Base-by-base conservation (phyloP, 2,329 filamentous ascomycete species). In the Sporothrix euskadiensis region DNA sequence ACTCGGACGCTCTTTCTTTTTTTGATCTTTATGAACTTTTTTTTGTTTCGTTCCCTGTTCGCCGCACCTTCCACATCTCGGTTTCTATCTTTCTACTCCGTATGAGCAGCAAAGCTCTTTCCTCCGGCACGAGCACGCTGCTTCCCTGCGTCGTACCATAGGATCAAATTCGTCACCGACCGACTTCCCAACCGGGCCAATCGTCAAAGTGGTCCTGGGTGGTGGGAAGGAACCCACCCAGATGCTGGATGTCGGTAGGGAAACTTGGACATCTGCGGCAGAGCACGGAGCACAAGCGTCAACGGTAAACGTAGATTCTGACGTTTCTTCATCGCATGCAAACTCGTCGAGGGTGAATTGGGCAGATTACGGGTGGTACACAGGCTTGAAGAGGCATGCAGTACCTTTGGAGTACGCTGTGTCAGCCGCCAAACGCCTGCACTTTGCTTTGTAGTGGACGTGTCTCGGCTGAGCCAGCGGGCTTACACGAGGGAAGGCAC, bases 101-200 rank as follows among this genome's bases (percentile, higher is more conserved):
- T n/a, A 35, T 8, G 22, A 56, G 9, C 22, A 22, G 14, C 52
- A 4, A 9, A 1, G 19, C 22, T n/a, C 35, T 35, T 22, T 57
- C 39, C 10, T 59, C 35, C n/a, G 32, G 16, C 41, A 47, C 39
- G 30, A n/a, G 61, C 71, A 73, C 71, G 71, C 63, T 69, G 57
- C 71, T 71, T 32, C 69, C 22, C 52, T 73, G 56, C 26, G 69
- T 71, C 74, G 68, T 75, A 66, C 74, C 73, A 73, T 73, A 74
- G 68, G 73, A 57, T 73, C 74, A 71, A 73, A 75, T 73, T 39
- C 56, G 73, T 73, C 61, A 74, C 69, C 69, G 73, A 75, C 22
- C 54, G 41, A n/a, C 44, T 61, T 63, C 41, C 47, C 35, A 16
- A 63, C 56, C 56, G 30, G 41, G 44, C 63, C 32, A 47, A 63